phyloP scores from a whole-genome alignment of 176 grass and related monocot genomes.

The Carex littledalei region DNA sequence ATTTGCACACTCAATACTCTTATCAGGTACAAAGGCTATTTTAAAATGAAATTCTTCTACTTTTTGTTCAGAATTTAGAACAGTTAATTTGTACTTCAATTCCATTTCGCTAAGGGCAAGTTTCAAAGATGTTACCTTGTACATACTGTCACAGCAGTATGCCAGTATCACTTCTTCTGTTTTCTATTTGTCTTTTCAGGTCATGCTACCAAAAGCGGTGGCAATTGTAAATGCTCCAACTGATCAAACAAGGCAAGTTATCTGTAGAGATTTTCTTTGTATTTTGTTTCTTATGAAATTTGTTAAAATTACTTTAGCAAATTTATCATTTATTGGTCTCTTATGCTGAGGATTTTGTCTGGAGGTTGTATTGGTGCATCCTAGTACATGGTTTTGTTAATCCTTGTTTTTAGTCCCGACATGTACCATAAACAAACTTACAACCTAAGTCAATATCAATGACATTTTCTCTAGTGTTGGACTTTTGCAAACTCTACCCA shows the following conservation, averaged over 20 bases:
- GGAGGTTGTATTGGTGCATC: neutral
- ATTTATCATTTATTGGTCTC: neutral
- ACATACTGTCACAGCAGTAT: neutral
- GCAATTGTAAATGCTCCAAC: conserved; percentile 96
- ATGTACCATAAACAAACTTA: neutral
- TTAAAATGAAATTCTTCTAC: neutral
- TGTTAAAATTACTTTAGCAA: neutral
- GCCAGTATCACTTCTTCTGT: neutral
- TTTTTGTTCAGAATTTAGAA: conserved; percentile 10
- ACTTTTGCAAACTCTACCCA: neutral
- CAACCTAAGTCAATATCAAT: neutral
- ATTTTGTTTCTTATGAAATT: neutral
- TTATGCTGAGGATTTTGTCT: neutral
- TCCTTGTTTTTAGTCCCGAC: neutral
- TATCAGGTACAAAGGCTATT: conserved; percentile 61
- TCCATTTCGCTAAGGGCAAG: too few species aligned
- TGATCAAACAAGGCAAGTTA: conserved; percentile 63
- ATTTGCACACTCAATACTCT: conserved; percentile 93
- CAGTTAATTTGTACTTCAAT: neutral
- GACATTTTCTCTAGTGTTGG: neutral
- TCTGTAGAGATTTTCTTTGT: neutral
- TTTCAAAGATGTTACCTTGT: neutral
- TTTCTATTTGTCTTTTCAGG: conserved; percentile 34
- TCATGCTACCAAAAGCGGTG: conserved; percentile 90
- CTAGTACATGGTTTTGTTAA: neutral